Evolutionary conservation across 1,284 basidiomycete species (phyloP), one percentile per base, ranked within the genome.

Genomic region (Trichosporon asahii): DNA sequence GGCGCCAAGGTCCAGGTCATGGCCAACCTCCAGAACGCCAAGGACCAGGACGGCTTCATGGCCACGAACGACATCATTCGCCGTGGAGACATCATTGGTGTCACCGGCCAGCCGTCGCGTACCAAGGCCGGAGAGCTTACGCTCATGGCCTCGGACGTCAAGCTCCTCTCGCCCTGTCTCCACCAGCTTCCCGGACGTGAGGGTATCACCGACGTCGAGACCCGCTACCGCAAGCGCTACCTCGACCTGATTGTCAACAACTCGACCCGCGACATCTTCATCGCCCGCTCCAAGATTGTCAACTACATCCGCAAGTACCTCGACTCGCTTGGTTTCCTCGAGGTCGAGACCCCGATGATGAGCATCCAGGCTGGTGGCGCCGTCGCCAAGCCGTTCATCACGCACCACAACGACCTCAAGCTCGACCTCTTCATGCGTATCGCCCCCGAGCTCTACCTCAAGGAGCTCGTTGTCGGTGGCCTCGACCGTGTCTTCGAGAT

Each of bases 341-440:
- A 99, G 85, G 95, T 99, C 72, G 96, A 99, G 85, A 99, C 96
- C 6, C 96, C 97, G 9, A 98, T 99, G 88, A 99, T 94, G 86
- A 95, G 92, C 83, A 90, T 98, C 87, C 90, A 94, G 75, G 97
- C 97, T 7, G 96, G 96, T 68, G 96, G 96, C 71, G 96, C 96
- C 35, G 98, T 95, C 4, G 96, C 96, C 77, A 99, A 98, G 88
- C 96, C 96, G 1, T 99, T 99, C 86, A 82, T 99, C 82, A 99
- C 96, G 0, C 95, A 98, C 84, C 96, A 99, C 86, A 99, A 99
- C 85, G 96, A 98, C 82, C 90, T 99, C 76, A 88, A 94, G 85
- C 89, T 99, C 77, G 95, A 99, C 84, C 87, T 99, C n/a, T 98
- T 92, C 88, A 92, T 99, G 79, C 94, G 96, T 76, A 90, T 99